phyloP scores from a whole-genome alignment of 2,329 filamentous ascomycete species.

The Pestalotiopsis sp. region DNA sequence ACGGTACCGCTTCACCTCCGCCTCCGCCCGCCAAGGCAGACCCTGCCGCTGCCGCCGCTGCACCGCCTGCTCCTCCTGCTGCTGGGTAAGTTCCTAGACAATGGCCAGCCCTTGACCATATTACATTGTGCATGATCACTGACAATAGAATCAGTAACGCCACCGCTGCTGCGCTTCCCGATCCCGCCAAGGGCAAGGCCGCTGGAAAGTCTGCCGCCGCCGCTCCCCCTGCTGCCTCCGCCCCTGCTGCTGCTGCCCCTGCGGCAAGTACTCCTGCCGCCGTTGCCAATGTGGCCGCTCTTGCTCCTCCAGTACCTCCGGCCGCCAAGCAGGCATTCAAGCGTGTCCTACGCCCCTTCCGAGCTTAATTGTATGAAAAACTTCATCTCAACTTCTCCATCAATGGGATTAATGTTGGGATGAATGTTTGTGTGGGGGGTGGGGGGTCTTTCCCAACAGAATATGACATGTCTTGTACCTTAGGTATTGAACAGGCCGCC shows the following conservation, averaged over 20 bases:
- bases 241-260: background rate
- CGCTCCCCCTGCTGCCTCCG: background rate
- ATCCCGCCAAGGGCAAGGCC: constrained; percentile 1
- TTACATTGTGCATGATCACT: background rate
- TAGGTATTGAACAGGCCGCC: too few relatives aligned
- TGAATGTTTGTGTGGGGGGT: too few relatives aligned
- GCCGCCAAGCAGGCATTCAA: background rate
- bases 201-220: background rate
- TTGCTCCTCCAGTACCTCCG: background rate
- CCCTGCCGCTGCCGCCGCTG: background rate
- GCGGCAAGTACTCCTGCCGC: background rate
- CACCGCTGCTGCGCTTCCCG: background rate
- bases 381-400: too few relatives aligned
- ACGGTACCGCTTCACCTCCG: background rate
- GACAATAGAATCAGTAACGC: background rate
- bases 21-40: background rate
- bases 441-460: too few relatives aligned
- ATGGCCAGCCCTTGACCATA: background rate
- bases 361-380: too few relatives aligned
- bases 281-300: background rate
- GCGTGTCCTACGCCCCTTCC: background rate
- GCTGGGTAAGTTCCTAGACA: background rate
- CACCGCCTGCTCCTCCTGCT: background rate
- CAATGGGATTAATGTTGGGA: too few relatives aligned
- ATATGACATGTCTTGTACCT: too few relatives aligned